Conservation (phyloP, 352 stramenopile genomes). For the Globisporangium spinosum region DNA sequence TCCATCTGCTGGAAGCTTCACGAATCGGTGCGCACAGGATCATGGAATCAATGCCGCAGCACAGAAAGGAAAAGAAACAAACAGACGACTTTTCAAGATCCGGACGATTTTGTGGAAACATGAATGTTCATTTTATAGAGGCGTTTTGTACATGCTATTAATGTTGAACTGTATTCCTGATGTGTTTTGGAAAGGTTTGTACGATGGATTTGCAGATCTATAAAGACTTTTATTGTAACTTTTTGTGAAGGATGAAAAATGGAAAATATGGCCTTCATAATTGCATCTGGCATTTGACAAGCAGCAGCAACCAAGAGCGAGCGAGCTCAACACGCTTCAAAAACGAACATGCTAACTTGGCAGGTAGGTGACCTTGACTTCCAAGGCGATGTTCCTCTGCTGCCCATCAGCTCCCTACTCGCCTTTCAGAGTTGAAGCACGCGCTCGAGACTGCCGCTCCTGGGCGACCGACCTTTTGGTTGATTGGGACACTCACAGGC, state of each 20-base stretch:
- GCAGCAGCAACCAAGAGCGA: too few species aligned
- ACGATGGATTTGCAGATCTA: not conserved
- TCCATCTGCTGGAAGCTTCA: slow-evolving; percentile 3
- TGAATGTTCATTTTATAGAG: not conserved
- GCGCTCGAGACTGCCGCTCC: not conserved
- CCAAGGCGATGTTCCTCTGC: too few species aligned
- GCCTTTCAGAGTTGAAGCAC: not conserved
- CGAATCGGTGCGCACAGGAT: not conserved
- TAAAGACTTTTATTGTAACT: not conserved
- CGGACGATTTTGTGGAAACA: not conserved
- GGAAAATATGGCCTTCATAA: not conserved
- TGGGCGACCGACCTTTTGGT: too few species aligned
- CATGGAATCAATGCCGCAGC: not conserved
- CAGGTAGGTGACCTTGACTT: too few species aligned
- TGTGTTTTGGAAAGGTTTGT: not conserved
- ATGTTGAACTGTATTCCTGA: too few species aligned
- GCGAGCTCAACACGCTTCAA: not conserved
- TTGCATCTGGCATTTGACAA: not conserved
- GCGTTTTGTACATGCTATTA: too few species aligned
- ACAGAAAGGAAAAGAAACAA: not conserved
- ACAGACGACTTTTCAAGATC: not conserved
- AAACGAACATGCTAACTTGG: not conserved
- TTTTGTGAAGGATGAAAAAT: too few species aligned
- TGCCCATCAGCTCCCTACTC: too few species aligned
- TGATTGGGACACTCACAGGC: not conserved